Base-by-base conservation (phyloP, 805 yeast genomes). In the Saccharomycopsis babjevae region DNA sequence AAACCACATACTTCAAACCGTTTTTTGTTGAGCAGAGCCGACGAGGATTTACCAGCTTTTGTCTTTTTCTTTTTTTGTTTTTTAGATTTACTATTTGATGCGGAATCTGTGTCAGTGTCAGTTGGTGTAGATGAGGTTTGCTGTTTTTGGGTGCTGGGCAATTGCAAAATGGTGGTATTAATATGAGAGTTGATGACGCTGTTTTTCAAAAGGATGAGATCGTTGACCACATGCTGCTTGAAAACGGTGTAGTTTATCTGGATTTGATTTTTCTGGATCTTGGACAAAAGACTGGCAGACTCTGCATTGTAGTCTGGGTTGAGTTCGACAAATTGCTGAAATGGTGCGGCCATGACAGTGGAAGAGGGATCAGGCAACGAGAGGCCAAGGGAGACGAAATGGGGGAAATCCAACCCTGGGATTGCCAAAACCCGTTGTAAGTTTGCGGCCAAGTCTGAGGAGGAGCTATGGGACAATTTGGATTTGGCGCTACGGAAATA, bases 401-500 rank as follows among this genome's bases (percentile, higher is more conserved):
- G 3, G 16, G n/a, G 13, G n/a, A 46, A 46, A 25, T 46, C 1
- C 25, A 46, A 22, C 2, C 6, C n/a, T 2, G 52, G 32, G 11
- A 42, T 42, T 3, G 50, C 11, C 25, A 25, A 13, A 13, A 46
- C 6, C 6, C 7, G 32, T 13, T 10, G n/a, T 22, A 46, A 8
- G 3, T 22, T 46, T 10, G 6, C 32, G 16, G 13, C 20, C 11
- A 42, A 42, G 1, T 11, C 3, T 10, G 7, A 13, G 13, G 15
- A 15, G 16, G 57, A 59, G 2, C 25, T 39, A 11, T 42, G 62
- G 20, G 42, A 59, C 11, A 71, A 58, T 39, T 60, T 65, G n/a
- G 50, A 56, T 46, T 68, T 71, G 6, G 70, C 64, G 3, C 63
- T 59, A 11, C 65, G 66, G 18, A 71, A 57, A 73, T 73, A 66